Evolutionary conservation across 2,329 filamentous ascomycete species (phyloP).

Genomic region (Colletotrichum navitas): DNA sequence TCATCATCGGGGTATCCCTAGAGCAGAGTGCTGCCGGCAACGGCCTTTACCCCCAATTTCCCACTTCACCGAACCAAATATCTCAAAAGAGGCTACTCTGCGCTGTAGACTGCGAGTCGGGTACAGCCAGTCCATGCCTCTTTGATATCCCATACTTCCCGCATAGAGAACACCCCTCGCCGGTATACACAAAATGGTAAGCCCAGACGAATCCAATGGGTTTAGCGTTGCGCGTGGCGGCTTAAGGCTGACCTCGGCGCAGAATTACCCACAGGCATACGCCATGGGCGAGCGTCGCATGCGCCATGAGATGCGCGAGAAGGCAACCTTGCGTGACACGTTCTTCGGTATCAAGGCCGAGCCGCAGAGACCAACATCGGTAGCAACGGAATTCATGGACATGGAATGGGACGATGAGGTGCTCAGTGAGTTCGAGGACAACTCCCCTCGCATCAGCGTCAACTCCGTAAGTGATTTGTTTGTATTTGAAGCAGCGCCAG

Average conservation of each 20-base stretch:
- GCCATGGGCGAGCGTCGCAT: conserved; percentile 53
- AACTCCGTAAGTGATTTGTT: conserved; percentile 72
- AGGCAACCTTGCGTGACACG: conserved; percentile 63
- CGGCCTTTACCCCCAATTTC: conserved; percentile 47
- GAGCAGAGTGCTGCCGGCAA: conserved; percentile 51
- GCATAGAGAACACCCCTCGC: conserved; percentile 30
- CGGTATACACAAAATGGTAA: conserved; percentile 52
- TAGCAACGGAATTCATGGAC: conserved; percentile 83
- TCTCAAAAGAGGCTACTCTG: conserved; percentile 18
- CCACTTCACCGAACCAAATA: conserved; percentile 26
- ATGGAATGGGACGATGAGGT: conserved; percentile 78
- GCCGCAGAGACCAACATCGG: conserved; percentile 72
- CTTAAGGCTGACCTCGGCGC: conserved; percentile 21
- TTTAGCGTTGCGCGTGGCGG: background rate
- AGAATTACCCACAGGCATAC: conserved; percentile 55
- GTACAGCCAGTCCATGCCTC: conserved; percentile 36
- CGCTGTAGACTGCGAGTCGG: conserved; percentile 40
- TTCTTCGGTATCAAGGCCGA: conserved; percentile 71
- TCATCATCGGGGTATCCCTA: conserved; percentile 31
- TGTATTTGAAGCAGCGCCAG: background rate
- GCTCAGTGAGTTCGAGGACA: conserved; percentile 71
- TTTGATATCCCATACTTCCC: conserved; percentile 24
- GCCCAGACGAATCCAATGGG: conserved; percentile 28
- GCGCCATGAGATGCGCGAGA: conserved; percentile 66
- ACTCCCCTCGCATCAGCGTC: conserved; percentile 75